Base-by-base conservation (phyloP, 768 basidiomycete genomes). In the Termitomyces bulborhizus region DNA sequence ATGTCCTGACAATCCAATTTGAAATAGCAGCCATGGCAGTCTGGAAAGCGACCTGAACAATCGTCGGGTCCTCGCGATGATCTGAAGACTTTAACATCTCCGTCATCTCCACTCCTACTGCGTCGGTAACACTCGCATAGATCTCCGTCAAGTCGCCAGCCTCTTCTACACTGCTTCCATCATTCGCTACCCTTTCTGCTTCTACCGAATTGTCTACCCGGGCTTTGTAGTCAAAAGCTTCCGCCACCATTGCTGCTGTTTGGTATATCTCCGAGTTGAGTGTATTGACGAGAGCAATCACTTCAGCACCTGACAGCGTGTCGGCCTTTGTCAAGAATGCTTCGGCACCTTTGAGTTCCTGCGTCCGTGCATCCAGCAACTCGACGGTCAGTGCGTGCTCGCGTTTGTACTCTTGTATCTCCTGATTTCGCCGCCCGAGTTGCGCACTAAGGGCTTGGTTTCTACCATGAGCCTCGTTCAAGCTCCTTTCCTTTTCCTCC, bases 261-360 rank as follows among this genome's bases (percentile, higher is more conserved):
- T 82, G 78, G 32, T 72, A 71, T 31, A 81, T 76, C 55, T 75
- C 74, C 6, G 75, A 64, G 48, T 82, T 78, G n/a, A 83, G 63
- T 15, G 68, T 66, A 46, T 75, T 71, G 13, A 83, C 65, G 59
- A 76, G 71, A 2, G 56, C 62, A 29, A 74, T 66, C 13, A 82
- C 72, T 32, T 82, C 78, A 18, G 70, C 68, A 3, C 71, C 73
- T 3, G 80, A 75, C 45, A 73, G 66, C 0, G 65, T 41, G 55
- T 81, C 79, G 0, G 71, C 72, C 16, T 70, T 76, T 1, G 71
- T 69, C 45, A 78, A 66, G 67, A 73, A 79, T 44, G 66, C 70
- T 61, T 78, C 78, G 8, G 73, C 75, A 6, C 73, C 76, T 31
- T 71, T 71, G 18, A 76, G 69, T 60, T 81, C 76, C 37, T 55